These are phyloP conservation scores for Petasospora fabianii DNA, from an alignment of 1,139 yeast species.

Conservation along the genomic window DNA sequence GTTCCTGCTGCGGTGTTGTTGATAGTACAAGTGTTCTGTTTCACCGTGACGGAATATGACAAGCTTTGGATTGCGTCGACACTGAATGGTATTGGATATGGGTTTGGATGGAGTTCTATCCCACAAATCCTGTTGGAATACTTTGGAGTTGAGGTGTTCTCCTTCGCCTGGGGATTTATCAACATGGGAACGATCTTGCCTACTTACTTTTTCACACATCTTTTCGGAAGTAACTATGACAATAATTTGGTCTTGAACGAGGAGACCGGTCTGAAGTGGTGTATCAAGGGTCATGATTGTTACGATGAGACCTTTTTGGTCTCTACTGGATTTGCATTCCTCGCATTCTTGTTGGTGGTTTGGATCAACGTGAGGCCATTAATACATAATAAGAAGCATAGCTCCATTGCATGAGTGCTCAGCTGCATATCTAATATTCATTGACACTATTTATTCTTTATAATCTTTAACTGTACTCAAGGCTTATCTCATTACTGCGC, in stretches of 20 bases:
- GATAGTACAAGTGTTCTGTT: constrained; percentile 42
- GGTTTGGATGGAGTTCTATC: constrained; percentile 53
- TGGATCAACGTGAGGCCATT: constrained; percentile 30
- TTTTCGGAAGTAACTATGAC: constrained; percentile 53
- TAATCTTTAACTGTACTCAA: no score
- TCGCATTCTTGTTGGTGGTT: constrained; percentile 29
- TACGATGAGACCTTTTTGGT: constrained; percentile 39
- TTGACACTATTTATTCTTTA: background rate
- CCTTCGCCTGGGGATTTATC: constrained; percentile 57
- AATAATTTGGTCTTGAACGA: constrained; percentile 33
- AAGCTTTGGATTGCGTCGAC: constrained; percentile 40
- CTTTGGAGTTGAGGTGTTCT: constrained; percentile 52
- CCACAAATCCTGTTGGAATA: constrained; percentile 57
- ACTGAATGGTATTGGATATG: constrained; percentile 52
- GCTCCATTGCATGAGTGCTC: background rate
- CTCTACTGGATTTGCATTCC: constrained; percentile 34
- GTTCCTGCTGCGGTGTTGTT: constrained; percentile 36
- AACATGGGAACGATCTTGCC: constrained; percentile 53
- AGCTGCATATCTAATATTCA: no score
- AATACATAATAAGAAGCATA: constrained; percentile 4
- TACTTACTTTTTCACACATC: constrained; percentile 44
- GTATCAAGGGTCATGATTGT: constrained; percentile 41
- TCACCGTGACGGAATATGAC: constrained; percentile 29
- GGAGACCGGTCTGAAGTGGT: constrained; percentile 27
- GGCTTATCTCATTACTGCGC: no score